Evolutionary conservation across 768 basidiomycete species (phyloP), one percentile per base, ranked within the genome.

Genomic region (Hortiboletus campestris): DNA sequence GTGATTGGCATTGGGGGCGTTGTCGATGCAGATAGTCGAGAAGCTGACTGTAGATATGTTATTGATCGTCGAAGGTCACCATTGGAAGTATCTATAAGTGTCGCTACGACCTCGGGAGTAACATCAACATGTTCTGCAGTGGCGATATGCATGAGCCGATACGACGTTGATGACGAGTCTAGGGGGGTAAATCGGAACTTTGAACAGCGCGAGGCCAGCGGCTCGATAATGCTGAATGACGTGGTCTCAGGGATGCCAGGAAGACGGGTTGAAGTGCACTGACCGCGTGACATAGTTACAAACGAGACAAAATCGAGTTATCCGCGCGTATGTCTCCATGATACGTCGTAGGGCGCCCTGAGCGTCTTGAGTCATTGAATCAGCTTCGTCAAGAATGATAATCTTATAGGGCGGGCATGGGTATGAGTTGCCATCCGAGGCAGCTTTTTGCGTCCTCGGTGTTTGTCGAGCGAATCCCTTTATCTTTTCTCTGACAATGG

Each of bases 351-450:
- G 77, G 0, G 97, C 97, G 34, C 89, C 94, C 71, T 99, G 97
- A 6, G 97, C 97, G 68, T 99, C 97, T 74, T 98, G 96, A 6
- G 97, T 99, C 97, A 99, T 99, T 6, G 94, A 96, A 71, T 99
- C 97, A 20, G 97, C 97, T 74, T 99, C 97, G 65, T 99, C 97
- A 25, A 99, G 83, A 59, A 99, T 98, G 67, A 99, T 89, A 60
- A 99, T 96, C 71, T 99, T 99, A 79, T 92, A 99, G 0, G 97
- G 97, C 14, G 97, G 97, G 69, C 91, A 96, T 42, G 95, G 96
- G 67, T 98, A 98, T 41, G 78, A 81, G 66, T 89, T 89, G 22
- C 85, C 86, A 59, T 91, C 88, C 0, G 87, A 87, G n/a, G 86
- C 76, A 11, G 77, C 72, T 14, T 81, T 71, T 67, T 89, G 84